Conservation (phyloP, 2,329 filamentous ascomycete genomes). For the Cordyceps pruinosa region DNA sequence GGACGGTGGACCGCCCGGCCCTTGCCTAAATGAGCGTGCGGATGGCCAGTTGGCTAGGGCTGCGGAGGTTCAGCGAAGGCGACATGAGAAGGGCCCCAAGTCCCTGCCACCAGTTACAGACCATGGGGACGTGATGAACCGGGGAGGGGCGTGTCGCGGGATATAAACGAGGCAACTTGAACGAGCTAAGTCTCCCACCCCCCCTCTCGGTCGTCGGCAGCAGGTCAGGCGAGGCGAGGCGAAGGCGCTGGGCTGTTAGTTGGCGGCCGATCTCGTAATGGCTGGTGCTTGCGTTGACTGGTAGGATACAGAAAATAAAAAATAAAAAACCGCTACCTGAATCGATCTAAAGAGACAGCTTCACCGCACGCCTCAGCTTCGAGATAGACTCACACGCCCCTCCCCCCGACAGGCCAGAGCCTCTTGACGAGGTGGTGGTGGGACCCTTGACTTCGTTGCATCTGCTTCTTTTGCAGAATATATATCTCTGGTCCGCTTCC, state of each 20-base stretch:
- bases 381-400: constrained; percentile 6
- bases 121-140: not conserved
- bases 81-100: not conserved
- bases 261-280: constrained; percentile 10
- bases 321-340: not conserved
- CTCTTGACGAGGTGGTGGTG: constrained; percentile 5
- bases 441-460: constrained; percentile 9
- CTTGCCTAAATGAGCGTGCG: constrained; percentile 3
- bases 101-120: not conserved
- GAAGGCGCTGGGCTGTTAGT: constrained; percentile 11
- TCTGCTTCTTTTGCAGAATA: constrained; percentile 4
- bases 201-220: constrained; percentile 10
- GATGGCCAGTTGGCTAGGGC: constrained; percentile 1
- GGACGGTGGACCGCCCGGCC: not conserved
- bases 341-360: constrained; percentile 6
- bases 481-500: constrained; percentile 9
- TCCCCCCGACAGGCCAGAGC: not conserved
- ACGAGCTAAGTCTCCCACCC: not conserved
- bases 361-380: not conserved
- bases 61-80: constrained; percentile 11
- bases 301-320: not conserved
- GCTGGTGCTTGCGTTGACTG: not conserved
- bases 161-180: not conserved
- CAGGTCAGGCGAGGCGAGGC: constrained; percentile 9
- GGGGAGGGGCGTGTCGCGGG: not conserved